Evolutionary conservation across 2,329 filamentous ascomycete genomes (phyloP).

Genomic region (Pseudogymnoascus verrucosus): DNA sequence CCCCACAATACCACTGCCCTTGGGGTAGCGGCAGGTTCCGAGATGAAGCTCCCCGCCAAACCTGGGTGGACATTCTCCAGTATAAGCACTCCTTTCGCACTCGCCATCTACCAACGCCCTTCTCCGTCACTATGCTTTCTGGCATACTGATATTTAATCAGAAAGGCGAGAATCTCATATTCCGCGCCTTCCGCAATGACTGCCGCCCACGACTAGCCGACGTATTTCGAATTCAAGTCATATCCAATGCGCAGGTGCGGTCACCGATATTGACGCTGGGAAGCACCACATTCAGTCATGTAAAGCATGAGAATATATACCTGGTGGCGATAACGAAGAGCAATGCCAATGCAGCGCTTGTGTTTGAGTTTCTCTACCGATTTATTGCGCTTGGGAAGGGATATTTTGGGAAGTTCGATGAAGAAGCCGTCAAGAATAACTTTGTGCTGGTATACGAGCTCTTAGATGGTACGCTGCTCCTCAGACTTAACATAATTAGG

Average conservation of each 20-base stretch:
- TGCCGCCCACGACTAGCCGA: slow-evolving; percentile 95
- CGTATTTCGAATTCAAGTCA: slow-evolving; percentile 99
- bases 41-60: slow-evolving; percentile 8
- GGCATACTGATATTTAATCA: slow-evolving; percentile 98
- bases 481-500: background rate
- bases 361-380: slow-evolving; percentile 96
- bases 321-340: slow-evolving; percentile 96
- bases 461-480: slow-evolving; percentile 60
- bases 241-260: slow-evolving; percentile 94
- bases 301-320: slow-evolving; percentile 99
- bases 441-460: slow-evolving; percentile 98
- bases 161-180: slow-evolving; percentile 99
- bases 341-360: slow-evolving; percentile 95
- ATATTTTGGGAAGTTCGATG: slow-evolving; percentile 98
- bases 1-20: background rate
- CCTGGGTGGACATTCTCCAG: slow-evolving; percentile 2
- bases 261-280: slow-evolving; percentile 95
- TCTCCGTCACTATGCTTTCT: slow-evolving; percentile 67
- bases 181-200: slow-evolving; percentile 97
- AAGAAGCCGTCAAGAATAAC: slow-evolving; percentile 99
- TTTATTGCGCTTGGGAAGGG: slow-evolving; percentile 83
- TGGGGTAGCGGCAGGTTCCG: slow-evolving; percentile 6
- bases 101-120: slow-evolving; percentile 9
- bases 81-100: slow-evolving; percentile 4
- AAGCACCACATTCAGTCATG: slow-evolving; percentile 97